Base-by-base conservation (phyloP, 257 asterid species). In the Jacaranda copaia region DNA sequence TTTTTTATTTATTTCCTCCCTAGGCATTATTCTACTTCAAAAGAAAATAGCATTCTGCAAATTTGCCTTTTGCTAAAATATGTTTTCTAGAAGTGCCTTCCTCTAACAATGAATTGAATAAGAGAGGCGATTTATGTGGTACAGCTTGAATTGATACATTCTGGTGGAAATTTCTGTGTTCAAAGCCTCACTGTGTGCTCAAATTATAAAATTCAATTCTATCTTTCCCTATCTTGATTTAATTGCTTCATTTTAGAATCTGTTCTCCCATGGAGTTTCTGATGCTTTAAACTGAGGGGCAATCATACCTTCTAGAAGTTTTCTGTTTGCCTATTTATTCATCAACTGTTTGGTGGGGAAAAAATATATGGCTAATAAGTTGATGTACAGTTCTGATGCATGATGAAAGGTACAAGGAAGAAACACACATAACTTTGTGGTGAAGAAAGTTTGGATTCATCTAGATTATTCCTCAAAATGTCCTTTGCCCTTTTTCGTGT, bases 401-500 rank as follows among this genome's bases (percentile, higher is more conserved):
- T 25, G 32, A 25, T 25, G 32, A 25, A 2, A 25, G 32, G 32
- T 25, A 25, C 32, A 25, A 0, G 32, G 2, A 25, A 25, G 32
- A 25, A 25, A 25, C 32, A 25, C 32, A 25, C 32, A 25, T 25
- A 25, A 25, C 32, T 25, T 25, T 25, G 32, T 25, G 32, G 32
- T 25, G 32, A 25, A 25, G 32, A 25, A 25, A 25, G 32, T 25
- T 25, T 25, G 32, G 32, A 25, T 25, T 25, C 32, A 71, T 5
- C 46, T 42, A 42, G 46, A 42, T 42, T 42, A 5, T 42, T 11
- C 57, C 11, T 55, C 32, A 48, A 63, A 36, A n/a, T 3, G 1
- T 25, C 32, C 16, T 14, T 38, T 65, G 11, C 48, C 71, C 14
- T 63, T 61, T 12, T 74, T 46, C 72, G 52, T 55, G 40, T 75